Evolutionary conservation across 345 rosid species (phyloP), one percentile per base, ranked within the genome.

Genomic region (Rhizophora apiculata): DNA sequence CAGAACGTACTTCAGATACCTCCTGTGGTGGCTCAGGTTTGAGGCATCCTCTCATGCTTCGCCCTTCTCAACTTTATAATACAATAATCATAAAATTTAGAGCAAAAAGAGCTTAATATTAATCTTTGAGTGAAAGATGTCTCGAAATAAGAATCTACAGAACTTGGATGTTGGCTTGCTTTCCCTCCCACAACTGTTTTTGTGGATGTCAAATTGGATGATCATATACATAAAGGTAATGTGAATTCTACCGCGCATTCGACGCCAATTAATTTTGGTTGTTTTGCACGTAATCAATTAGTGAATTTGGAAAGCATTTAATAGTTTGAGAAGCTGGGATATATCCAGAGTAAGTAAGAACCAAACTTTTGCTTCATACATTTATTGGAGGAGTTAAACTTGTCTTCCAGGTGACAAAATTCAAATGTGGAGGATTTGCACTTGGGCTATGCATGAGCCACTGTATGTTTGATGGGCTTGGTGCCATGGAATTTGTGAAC

Each of bases 11-110:
- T 93, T n/a, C 89, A 93, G 63, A 86, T 89, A 46, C 98, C 98
- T 74, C 98, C 88, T 72, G 83, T 93, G n/a, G 82, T 85, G 0
- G 97, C 97, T 84, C 96, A 93, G 96, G 98, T 93, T 48, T 69
- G 29, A 26, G 6, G 27, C 19, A n/a, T 58, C 27, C 48, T 3
- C 26, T 65, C 6, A 53, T 31, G 10, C 59, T 52, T 13, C 20
- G 3, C 43, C 34, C 13, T 31, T 30, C 31, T 62, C 16, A 62
- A 18, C 16, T 10, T 20, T 20, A 29, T 10, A 10, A 29, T 6
- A 2, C 49, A 13, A 43, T 43, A 43, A 43, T 43, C 16, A 3
- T 15, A 43, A 43, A 43, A 43, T 3, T 43, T 43, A 43, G 49
- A 2, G 4, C 49, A 43, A 11, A 43, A 43, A 15, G 1, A 43